Evolutionary conservation across 2,329 filamentous ascomycete species (phyloP), one percentile per base, ranked within the genome.

Genomic region (Aschersonia sp.): DNA sequence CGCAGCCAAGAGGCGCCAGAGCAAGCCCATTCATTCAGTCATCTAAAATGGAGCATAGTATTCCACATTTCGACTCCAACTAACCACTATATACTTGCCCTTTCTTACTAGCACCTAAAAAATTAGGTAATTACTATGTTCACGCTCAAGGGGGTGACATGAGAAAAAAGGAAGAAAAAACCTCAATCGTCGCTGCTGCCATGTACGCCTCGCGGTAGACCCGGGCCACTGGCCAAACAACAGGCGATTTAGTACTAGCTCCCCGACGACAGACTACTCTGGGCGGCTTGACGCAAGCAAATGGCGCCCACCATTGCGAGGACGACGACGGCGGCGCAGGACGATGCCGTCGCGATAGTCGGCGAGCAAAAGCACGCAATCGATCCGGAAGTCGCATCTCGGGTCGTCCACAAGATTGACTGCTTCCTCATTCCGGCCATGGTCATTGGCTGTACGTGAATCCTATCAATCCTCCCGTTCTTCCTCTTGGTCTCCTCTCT

Each of bases 351-450:
- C 47, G 70, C 68, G 7, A 68, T 84, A 49, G 78, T 82, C 2
- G 76, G 79, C 30, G 74, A 80, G 50, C 66, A 71, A 53, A 64
- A 66, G 4, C 71, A 73, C 51, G 57, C 61, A 4, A 67, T 80
- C 43, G 79, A 83, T 54, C 72, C 74, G 0, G 65, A 59, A 0
- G 60, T 78, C 1, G 73, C 74, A 49, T 70, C 66, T 14, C 69
- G 73, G 44, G 79, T 81, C 7, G 62, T 84, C 30, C 67, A 76
- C 44, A 85, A 84, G 63, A 83, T 84, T 46, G 81, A 85, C 55
- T 63, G 68, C 52, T 81, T 81, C 51, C 62, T 85, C 43, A 82
- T 85, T 35, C 82, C 82, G 0, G 72, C 76, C 10, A 85, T 85
- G 81, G 69, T 74, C 29, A 56, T 80, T 55, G 70, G 70, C 46